Conservation (phyloP, 805 yeast species). For the Ogataea kodamae region DNA sequence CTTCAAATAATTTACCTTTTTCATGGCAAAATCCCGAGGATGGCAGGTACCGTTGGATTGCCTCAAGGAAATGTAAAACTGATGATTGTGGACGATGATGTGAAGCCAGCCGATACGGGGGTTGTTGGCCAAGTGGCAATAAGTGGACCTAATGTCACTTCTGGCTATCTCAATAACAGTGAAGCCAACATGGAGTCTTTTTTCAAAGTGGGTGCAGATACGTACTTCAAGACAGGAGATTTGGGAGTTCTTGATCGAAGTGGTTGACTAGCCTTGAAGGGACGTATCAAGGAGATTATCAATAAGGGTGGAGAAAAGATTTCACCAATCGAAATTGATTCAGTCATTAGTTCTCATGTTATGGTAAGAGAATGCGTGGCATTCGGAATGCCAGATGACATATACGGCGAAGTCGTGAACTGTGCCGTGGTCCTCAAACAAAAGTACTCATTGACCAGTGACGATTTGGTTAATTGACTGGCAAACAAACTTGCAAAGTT, state of each 20-base stretch:
- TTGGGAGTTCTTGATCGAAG: slow-evolving; percentile 62
- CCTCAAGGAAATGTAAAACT: slow-evolving; percentile 72
- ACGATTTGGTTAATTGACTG: slow-evolving; percentile 47
- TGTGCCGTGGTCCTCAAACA: slow-evolving; percentile 62
- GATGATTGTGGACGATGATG: slow-evolving; percentile 51
- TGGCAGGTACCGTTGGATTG: slow-evolving; percentile 60
- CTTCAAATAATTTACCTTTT: slow-evolving; percentile 61
- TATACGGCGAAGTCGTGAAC: slow-evolving; percentile 69
- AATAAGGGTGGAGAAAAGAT: slow-evolving; percentile 79
- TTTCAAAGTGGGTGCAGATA: slow-evolving; percentile 12
- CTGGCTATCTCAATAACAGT: slow-evolving; percentile 67
- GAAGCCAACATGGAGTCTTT: slow-evolving; percentile 66
- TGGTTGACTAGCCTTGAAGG: slow-evolving; percentile 59
- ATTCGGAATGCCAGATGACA: slow-evolving; percentile 62
- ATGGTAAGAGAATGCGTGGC: slow-evolving; percentile 68
- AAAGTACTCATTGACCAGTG: slow-evolving; percentile 35
- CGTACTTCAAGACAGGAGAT: slow-evolving; percentile 69
- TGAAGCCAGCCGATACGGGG: slow-evolving; percentile 43
- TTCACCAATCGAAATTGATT: slow-evolving; percentile 68
- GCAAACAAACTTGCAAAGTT: slow-evolving; percentile 46
- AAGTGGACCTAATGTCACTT: slow-evolving; percentile 64
- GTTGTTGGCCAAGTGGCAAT: slow-evolving; percentile 72
- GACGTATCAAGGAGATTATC: slow-evolving; percentile 70
- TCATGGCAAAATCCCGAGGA: slow-evolving; percentile 49
- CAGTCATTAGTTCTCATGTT: slow-evolving; percentile 55